phyloP scores from a whole-genome alignment of 371 early-diverging fungal genomes.

The Lichtheimia hyalospora region DNA sequence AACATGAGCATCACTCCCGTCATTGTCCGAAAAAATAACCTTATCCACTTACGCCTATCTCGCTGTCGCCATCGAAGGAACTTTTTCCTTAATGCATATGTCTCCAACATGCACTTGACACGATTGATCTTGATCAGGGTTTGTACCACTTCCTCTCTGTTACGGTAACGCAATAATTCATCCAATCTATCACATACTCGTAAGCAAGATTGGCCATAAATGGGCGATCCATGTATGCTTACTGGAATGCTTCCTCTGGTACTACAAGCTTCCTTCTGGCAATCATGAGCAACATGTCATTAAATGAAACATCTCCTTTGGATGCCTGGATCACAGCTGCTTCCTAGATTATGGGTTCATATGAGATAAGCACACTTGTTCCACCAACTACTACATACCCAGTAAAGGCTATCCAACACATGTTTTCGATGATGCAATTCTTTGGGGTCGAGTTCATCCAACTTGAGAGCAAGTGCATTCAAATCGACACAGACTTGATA shows the following conservation, averaged over 20 bases:
- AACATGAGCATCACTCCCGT: no score
- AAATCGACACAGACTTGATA: conserved; percentile 27
- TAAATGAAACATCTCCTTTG: conserved; percentile 53
- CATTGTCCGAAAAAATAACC: not conserved
- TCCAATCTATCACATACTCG: conserved; percentile 27
- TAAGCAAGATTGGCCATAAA: no score
- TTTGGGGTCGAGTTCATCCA: conserved; percentile 28
- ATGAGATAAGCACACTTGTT: conserved; percentile 14
- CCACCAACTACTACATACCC: conserved; percentile 21
- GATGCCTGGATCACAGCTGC: conserved; percentile 35
- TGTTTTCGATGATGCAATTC: conserved; percentile 30
- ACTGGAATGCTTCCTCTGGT: conserved; percentile 47
- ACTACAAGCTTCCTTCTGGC: conserved; percentile 60
- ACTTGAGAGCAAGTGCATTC: conserved; percentile 20
- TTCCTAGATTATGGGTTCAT: conserved; percentile 5
- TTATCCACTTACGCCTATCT: not conserved
- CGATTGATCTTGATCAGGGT: conserved; percentile 45
- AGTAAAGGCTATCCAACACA: conserved; percentile 40
- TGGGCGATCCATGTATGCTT: conserved; percentile 12
- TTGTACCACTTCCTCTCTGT: conserved; percentile 42
- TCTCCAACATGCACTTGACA: conserved; percentile 43
- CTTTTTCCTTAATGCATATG: conserved; percentile 40
- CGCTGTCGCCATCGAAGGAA: conserved; percentile 32
- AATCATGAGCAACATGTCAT: conserved; percentile 57
- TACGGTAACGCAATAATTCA: conserved; percentile 40